Evolutionary conservation across 2,329 filamentous ascomycete genomes (phyloP), one percentile per base, ranked within the genome.

Genomic region (Colletotrichum sp.): DNA sequence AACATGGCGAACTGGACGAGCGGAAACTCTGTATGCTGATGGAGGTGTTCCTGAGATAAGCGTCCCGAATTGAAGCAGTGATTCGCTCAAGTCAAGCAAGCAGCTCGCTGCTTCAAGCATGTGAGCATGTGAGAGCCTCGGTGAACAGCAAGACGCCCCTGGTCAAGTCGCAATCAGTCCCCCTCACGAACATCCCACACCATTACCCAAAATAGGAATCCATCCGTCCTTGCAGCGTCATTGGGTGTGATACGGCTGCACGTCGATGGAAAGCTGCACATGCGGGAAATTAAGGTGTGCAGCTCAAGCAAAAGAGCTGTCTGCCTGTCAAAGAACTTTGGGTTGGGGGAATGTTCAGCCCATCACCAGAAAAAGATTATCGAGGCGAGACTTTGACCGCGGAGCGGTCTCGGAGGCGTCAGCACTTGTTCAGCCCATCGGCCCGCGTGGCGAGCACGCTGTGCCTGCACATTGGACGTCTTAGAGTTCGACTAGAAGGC

Each of bases 91-190:
- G n/a, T n/a, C n/a, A n/a, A 8, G n/a, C n/a, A 52, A 22, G 1
- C 44, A 22, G 57, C 6, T 36, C 11, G 32, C 34, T 59, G 4
- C 29, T 64, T 64, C 34, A n/a, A 49, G 44, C 73, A 76, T 76
- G 73, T 72, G 73, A 72, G 72, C 69, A 59, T 68, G 36, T 32
- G 57, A 22, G 44, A 63, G 57, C 69, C 73, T 76, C 70, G 73
- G 73, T 73, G 73, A 73, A 55, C n/a, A 36, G 32, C 44, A 13
- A 9, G 0, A 22, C 5, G 62, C 30, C 69, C 69, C 63, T 34
- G 69, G 36, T 34, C 63, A 63, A 16, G 39, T 52, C 62, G 49
- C 39, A 62, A 16, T 67, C n/a, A 8, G 25, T 22, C 27, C 55
- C 62, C 69, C 62, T 72, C 63, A 63, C 39, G 27, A 55, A 30